Evolutionary conservation across 208 protist species (phyloP).

Genomic region (Crithidia fasciculata): DNA sequence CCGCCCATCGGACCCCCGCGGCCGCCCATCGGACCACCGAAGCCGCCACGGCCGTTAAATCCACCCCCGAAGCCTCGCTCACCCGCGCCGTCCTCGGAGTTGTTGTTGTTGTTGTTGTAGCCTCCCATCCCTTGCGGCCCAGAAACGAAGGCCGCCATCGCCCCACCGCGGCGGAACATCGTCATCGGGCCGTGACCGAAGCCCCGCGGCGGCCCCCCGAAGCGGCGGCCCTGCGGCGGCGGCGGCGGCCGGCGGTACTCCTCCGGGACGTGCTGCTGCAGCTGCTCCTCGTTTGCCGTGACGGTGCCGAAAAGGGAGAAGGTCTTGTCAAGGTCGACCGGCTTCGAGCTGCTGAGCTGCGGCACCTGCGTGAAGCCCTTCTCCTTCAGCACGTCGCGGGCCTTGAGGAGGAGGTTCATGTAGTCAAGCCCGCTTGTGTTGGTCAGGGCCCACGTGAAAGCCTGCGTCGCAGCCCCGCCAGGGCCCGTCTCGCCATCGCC

Average conservation of each 20-base stretch:
- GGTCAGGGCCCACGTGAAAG: constrained; percentile 74
- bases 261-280: constrained; percentile 60
- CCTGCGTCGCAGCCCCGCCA: constrained; percentile 73
- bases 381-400: constrained; percentile 68
- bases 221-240: constrained; percentile 28
- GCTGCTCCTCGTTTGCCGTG: constrained; percentile 58
- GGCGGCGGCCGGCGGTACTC: constrained; percentile 49
- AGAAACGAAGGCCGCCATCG: neutral
- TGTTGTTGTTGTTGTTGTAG: constrained; percentile 9
- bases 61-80: neutral
- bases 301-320: constrained; percentile 90
- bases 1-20: neutral
- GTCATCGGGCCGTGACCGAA: constrained; percentile 18
- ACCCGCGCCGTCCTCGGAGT: neutral
- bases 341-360: constrained; percentile 90
- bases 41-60: neutral
- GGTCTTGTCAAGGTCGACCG: constrained; percentile 85
- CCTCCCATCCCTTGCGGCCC: neutral
- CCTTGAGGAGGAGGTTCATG: constrained; percentile 84
- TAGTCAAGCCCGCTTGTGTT: constrained; percentile 77
- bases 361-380: constrained; percentile 87
- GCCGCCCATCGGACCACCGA: neutral
- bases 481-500: constrained; percentile 47
- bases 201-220: constrained; percentile 6
- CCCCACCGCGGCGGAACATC: constrained; percentile 15